A percentile compares a stretch with the other conserved stretches of the same genome.
Evolutionary conservation across 192 early-diverging fungal genomes (phyloP).

Genomic region (Gryganskiella cystojenkinii): DNA sequence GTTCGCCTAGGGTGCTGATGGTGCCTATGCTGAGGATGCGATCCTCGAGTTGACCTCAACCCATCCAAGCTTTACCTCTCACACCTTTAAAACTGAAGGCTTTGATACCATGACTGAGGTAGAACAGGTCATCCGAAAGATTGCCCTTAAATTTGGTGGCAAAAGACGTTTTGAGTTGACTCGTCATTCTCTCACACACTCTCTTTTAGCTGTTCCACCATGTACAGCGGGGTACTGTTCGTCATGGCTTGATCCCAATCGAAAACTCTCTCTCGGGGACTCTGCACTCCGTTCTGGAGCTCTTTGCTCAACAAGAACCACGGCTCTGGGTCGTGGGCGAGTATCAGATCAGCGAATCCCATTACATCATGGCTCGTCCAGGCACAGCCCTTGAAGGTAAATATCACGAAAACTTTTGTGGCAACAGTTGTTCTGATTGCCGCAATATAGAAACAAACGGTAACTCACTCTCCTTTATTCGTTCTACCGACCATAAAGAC

Average conservation of each 20-base stretch:
- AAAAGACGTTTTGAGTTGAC: too few species aligned
- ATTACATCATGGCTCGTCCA: conserved; percentile 37
- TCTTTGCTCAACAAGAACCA: conserved; percentile 42
- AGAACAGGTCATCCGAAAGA: background rate
- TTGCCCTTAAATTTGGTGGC: background rate
- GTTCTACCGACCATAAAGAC: conserved; percentile 10
- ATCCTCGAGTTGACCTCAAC: conserved; percentile 46
- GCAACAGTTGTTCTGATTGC: too few species aligned
- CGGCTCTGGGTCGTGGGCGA: conserved; percentile 50
- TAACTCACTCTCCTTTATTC: too few species aligned
- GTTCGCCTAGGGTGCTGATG: conserved; percentile 45
- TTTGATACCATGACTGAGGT: conserved; percentile 49
- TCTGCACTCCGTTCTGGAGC: conserved; percentile 44
- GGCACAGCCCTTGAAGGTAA: conserved; percentile 30
- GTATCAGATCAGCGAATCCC: conserved; percentile 47
- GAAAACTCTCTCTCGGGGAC: conserved; percentile 52
- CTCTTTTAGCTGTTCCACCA: conserved; percentile 25
- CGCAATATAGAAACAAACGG: too few species aligned
- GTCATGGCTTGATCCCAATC: conserved; percentile 44
- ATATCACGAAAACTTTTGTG: too few species aligned
- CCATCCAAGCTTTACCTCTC: conserved; percentile 38
- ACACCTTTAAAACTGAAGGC: conserved; percentile 36
- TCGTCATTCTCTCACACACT: too few species aligned
- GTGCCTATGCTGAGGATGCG: conserved; percentile 53
- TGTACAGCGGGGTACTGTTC: conserved; percentile 33